These are phyloP conservation scores for Penicillium sp. DNA, from an alignment of 2,329 filamentous ascomycete species.

Conservation along the genomic window DNA sequence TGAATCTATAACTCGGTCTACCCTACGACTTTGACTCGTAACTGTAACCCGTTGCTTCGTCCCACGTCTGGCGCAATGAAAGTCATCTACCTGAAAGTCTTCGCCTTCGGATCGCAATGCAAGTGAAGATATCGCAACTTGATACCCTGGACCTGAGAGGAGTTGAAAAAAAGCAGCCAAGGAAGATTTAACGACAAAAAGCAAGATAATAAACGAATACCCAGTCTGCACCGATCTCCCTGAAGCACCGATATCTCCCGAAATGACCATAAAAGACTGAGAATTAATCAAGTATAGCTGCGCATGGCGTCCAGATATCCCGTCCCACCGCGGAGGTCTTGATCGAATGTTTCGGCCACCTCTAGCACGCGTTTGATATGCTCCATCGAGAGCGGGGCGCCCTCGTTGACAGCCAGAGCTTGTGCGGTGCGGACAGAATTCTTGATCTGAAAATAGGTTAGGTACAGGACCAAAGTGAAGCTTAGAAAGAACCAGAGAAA, in stretches of 20 bases:
- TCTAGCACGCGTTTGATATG: conserved; percentile 81
- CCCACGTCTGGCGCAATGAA: neutral
- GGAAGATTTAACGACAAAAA: neutral
- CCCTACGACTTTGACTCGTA: neutral
- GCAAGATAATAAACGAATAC: neutral
- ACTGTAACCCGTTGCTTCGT: neutral
- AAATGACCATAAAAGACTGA: neutral
- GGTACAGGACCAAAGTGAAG: neutral
- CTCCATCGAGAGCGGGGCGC: conserved; percentile 66
- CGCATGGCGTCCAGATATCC: conserved; percentile 82
- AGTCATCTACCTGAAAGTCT: neutral
- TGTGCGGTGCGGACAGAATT: conserved; percentile 81
- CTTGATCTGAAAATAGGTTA: conserved; percentile 64
- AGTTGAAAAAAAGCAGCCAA: neutral
- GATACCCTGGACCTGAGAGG: neutral
- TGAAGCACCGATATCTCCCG: conserved; percentile 1
- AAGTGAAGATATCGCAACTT: neutral
- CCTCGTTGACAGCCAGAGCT: conserved; percentile 73
- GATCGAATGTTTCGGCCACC: conserved; percentile 76
- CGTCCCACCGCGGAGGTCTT: conserved; percentile 73
- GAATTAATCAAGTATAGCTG: conserved; percentile 55
- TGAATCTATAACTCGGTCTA: conserved; percentile 4
- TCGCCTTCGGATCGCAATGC: neutral
- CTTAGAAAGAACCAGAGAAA: neutral
- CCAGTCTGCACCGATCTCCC: neutral